Percentiles rank a stretch among this genome's conserved stretches.
These are phyloP conservation scores for Linnemannia schmuckeri DNA, from an alignment of 192 early-diverging fungal genomes.

Conservation along the genomic window DNA sequence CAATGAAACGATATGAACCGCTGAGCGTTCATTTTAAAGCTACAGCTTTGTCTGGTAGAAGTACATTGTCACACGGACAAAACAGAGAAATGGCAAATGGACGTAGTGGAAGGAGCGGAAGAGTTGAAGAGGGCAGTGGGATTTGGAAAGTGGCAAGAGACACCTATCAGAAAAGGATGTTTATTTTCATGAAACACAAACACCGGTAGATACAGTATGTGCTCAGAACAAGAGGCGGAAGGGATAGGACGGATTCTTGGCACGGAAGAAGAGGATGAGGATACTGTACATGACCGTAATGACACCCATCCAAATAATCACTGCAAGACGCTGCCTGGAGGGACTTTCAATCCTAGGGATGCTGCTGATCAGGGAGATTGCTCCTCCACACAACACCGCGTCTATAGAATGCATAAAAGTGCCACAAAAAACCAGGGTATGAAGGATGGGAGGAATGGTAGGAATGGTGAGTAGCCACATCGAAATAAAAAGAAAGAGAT, in stretches of 20 bases:
- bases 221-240: constrained; percentile 66
- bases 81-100: not conserved
- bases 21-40: not conserved
- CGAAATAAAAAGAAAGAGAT: not conserved
- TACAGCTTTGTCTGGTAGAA: not conserved
- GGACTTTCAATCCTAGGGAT: constrained; percentile 69
- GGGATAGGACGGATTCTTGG: constrained; percentile 82
- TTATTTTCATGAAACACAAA: not conserved
- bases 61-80: not conserved
- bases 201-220: not conserved
- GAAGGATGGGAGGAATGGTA: not conserved
- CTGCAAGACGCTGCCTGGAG: constrained; percentile 65
- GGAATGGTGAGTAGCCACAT: not conserved
- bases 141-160: not conserved
- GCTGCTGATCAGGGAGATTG: constrained; percentile 67
- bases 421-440: constrained; percentile 1
- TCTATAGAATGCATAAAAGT: constrained; percentile 59
- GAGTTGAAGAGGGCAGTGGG: too few relatives aligned
- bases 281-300: constrained; percentile 77
- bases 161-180: not conserved
- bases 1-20: not conserved
- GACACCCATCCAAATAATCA: constrained; percentile 70
- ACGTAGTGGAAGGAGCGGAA: too few relatives aligned
- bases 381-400: constrained; percentile 65
- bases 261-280: constrained; percentile 72